These are phyloP conservation scores for Paecilomyces sp. DNA, from an alignment of 2,329 filamentous ascomycete genomes.

Conservation along the genomic window DNA sequence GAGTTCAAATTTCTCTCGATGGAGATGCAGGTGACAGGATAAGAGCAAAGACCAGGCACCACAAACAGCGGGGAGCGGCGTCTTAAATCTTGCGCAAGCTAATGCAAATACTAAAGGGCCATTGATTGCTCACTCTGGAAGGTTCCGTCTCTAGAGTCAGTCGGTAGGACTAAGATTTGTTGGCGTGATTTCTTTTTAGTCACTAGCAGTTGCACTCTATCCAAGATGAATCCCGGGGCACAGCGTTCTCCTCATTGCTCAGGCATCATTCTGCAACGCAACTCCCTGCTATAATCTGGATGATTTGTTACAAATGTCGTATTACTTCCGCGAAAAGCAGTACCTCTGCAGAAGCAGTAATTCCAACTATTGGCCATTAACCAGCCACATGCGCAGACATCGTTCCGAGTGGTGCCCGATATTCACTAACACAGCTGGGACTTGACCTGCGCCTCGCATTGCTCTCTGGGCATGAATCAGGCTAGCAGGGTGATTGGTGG, in stretches of 20 bases:
- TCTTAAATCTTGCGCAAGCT: not conserved
- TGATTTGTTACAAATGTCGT: not conserved
- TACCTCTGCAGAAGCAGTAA: not conserved
- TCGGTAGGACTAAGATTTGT: not conserved
- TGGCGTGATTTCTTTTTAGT: not conserved
- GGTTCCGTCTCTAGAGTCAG: not conserved
- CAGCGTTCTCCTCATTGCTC: not conserved
- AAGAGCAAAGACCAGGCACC: not conserved
- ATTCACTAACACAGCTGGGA: not conserved
- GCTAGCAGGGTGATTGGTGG: not conserved
- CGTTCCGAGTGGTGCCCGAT: not conserved
- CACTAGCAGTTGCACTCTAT: not conserved
- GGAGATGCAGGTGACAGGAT: not conserved
- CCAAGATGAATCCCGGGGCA: not conserved
- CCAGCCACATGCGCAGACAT: not conserved
- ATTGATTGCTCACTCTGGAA: not conserved
- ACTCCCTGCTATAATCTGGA: not conserved
- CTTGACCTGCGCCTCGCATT: not conserved
- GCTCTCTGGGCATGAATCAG: not conserved
- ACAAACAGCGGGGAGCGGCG: not conserved
- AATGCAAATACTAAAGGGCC: not conserved
- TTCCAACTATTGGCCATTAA: not conserved
- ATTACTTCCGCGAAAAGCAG: not conserved
- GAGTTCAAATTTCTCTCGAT: not conserved
- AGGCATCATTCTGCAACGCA: not conserved